phyloP scores from a whole-genome alignment of 2,329 filamentous ascomycete species.

The Pseudohalonectria lignicola region DNA sequence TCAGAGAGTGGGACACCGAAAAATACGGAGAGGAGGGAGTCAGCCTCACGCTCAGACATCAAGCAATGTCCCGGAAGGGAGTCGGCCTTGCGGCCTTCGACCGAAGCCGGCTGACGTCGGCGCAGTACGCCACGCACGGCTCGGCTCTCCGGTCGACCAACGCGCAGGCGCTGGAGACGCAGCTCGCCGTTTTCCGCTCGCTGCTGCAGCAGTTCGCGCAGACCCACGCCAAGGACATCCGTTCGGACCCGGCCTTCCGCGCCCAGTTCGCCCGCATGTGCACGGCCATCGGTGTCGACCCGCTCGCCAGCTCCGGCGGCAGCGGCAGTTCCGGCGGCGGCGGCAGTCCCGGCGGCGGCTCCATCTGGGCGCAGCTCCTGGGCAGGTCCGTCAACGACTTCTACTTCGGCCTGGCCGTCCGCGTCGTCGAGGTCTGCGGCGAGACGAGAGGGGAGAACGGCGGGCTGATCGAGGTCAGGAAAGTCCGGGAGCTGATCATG shows the following conservation, averaged over 20 bases:
- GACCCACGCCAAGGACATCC: conserved; percentile 91
- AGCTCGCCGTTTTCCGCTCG: conserved; percentile 92
- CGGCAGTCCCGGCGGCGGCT: conserved; percentile 45
- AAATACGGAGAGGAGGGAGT: too few species aligned
- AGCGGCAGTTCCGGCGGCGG: conserved; percentile 28
- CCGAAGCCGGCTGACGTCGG: conserved; percentile 70
- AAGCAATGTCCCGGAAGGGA: conserved; percentile 59
- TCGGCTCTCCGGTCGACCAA: conserved; percentile 76
- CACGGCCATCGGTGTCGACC: conserved; percentile 90
- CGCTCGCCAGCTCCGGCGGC: conserved; percentile 57
- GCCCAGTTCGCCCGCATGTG: conserved; percentile 99
- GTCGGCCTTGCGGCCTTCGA: conserved; percentile 88
- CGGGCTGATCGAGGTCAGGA: conserved; percentile 73
- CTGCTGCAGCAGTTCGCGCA: conserved; percentile 90
- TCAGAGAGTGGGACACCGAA: too few species aligned
- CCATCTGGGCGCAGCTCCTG: conserved; percentile 86
- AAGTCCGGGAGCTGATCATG: conserved; percentile 67
- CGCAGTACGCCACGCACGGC: conserved; percentile 86
- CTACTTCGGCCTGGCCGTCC: conserved; percentile 95
- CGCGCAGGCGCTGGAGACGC: conserved; percentile 76
- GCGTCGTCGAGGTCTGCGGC: conserved; percentile 85
- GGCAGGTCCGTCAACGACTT: conserved; percentile 93
- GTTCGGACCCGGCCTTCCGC: conserved; percentile 87
- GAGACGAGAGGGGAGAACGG: conserved; percentile 84
- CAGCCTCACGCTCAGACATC: too few species aligned